These are phyloP conservation scores for Sugiyamaella qingdaonensis DNA, from an alignment of 805 yeast genomes.

Conservation along the genomic window DNA sequence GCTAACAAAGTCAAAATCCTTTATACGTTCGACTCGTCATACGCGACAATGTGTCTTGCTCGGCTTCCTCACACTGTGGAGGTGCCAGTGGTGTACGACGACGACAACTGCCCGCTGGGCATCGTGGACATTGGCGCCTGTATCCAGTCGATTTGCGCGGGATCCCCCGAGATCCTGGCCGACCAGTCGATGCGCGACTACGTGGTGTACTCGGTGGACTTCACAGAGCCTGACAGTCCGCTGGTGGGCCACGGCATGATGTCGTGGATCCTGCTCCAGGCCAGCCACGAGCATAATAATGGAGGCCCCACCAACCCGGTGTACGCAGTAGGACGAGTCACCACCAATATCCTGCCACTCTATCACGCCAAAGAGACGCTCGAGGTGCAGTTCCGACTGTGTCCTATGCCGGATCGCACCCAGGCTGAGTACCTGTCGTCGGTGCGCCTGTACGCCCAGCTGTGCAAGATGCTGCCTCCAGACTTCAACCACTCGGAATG, in stretches of 20 bases:
- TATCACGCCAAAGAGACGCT: slow-evolving; percentile 27
- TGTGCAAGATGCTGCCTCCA: slow-evolving; percentile 12
- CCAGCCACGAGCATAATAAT: background rate
- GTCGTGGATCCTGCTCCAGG: slow-evolving; percentile 18
- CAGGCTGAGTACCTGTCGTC: slow-evolving; percentile 18
- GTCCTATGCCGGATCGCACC: slow-evolving; percentile 19
- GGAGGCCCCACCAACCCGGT: background rate
- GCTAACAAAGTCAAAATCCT: slow-evolving; percentile 31
- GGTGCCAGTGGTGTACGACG: slow-evolving; percentile 28
- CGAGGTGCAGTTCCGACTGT: slow-evolving; percentile 27
- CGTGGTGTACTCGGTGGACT: slow-evolving; percentile 39
- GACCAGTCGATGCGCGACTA: slow-evolving; percentile 29
- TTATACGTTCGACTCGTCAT: slow-evolving; percentile 35
- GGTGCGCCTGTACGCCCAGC: slow-evolving; percentile 11
- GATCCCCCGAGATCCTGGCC: slow-evolving; percentile 36
- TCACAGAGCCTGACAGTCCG: slow-evolving; percentile 36
- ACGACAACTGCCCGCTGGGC: slow-evolving; percentile 26
- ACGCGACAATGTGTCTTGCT: slow-evolving; percentile 33
- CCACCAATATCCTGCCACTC: slow-evolving; percentile 25
- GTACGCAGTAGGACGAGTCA: slow-evolving; percentile 23
- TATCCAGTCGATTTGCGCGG: slow-evolving; percentile 30
- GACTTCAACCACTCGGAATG: slow-evolving; percentile 20
- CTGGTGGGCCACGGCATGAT: slow-evolving; percentile 39
- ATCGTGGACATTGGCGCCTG: slow-evolving; percentile 32
- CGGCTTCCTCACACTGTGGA: slow-evolving; percentile 23